Base-by-base conservation (phyloP, 495 filamentous ascomycete species). In the Talaromyces wortmannii region DNA sequence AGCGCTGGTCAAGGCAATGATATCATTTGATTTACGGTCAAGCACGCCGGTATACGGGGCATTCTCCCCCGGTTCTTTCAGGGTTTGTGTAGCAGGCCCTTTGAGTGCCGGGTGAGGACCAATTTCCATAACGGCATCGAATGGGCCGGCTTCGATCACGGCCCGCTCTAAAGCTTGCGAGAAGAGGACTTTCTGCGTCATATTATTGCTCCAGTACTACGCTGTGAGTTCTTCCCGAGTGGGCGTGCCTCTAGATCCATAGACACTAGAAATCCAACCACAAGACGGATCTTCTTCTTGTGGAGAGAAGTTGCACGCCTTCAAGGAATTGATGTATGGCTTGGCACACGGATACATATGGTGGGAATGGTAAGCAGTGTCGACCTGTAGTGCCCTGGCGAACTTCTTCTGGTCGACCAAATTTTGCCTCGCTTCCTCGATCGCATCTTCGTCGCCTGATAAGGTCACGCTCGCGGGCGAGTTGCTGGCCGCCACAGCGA, bases 141-240 rank as follows among this genome's bases (percentile, higher is more conserved):
- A 80, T 8, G 5, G 70, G 50, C 1, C n/a, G n/a, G n/a, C 61
- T 54, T 15, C 57, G 45, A 57, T 58, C 5, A 77, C 43, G 2
- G 75, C 73, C 15, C 65, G 64, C 5, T 52, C 59, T 3, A 83
- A 50, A 13, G 83, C 83, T 31, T 83, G 68, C n/a, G 63, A 64
- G 57, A 86, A 86, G 10, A 78, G 61, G 6, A 86, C 83, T 2
- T 75, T 72, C n/a, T 75, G 67, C 23, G 77, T 62, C 79, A 86
- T 80, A 50, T 85, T 85, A 49, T 81, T 61, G 63, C 1, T 53
- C 50, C 48, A 64, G 59, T 13, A 36, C 6, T 6, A 36, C 23
- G 16, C 75, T 67, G 13, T 45, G n/a, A n/a, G n/a, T n/a, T n/a
- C n/a, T n/a, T n/a, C n/a, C n/a, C n/a, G n/a, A n/a, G n/a, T 33